phyloP scores from a whole-genome alignment of 371 early-diverging fungal genomes.

The Mucor saturninus region DNA sequence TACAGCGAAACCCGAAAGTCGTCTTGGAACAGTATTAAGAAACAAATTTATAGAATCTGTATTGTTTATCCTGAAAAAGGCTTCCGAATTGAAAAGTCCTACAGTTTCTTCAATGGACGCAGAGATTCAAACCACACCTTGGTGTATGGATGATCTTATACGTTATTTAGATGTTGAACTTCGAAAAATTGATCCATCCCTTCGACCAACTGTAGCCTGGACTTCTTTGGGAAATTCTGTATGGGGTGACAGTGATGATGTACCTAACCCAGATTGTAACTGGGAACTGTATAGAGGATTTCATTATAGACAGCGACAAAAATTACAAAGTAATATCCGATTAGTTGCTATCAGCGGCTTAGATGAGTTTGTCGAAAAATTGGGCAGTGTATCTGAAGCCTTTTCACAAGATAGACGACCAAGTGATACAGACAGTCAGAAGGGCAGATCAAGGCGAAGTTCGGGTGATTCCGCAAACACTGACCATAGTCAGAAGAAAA shows the following conservation, averaged over 20 bases:
- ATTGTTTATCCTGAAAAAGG: conserved; percentile 51
- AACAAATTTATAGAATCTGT: conserved; percentile 62
- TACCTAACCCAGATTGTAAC: conserved; percentile 7
- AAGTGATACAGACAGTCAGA: conserved; percentile 45
- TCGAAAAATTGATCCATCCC: conserved; percentile 34
- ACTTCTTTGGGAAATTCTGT: conserved; percentile 24
- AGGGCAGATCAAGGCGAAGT: conserved; percentile 35
- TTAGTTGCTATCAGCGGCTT: conserved; percentile 64
- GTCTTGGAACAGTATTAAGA: conserved; percentile 43
- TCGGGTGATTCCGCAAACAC: conserved; percentile 36
- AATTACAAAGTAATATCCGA: conserved; percentile 44
- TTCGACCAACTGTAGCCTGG: conserved; percentile 49
- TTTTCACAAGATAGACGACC: conserved; percentile 37
- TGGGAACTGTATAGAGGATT: conserved; percentile 44
- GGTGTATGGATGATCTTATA: conserved; percentile 53
- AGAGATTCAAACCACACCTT: conserved; percentile 37
- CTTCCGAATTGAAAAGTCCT: conserved; percentile 60
- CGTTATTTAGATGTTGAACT: conserved; percentile 42
- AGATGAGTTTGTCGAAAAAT: conserved; percentile 58
- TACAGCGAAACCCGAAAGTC: conserved; percentile 21
- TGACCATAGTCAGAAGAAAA: conserved; percentile 14
- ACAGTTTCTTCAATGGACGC: conserved; percentile 61
- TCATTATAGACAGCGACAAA: conserved; percentile 30
- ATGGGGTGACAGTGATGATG: conserved; percentile 12
- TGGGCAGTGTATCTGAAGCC: conserved; percentile 36